A percentile compares a stretch with the other conserved stretches of the same genome.
These are phyloP conservation scores for Schizonepeta tenuifolia DNA, from an alignment of 257 asterid species.

Conservation along the genomic window DNA sequence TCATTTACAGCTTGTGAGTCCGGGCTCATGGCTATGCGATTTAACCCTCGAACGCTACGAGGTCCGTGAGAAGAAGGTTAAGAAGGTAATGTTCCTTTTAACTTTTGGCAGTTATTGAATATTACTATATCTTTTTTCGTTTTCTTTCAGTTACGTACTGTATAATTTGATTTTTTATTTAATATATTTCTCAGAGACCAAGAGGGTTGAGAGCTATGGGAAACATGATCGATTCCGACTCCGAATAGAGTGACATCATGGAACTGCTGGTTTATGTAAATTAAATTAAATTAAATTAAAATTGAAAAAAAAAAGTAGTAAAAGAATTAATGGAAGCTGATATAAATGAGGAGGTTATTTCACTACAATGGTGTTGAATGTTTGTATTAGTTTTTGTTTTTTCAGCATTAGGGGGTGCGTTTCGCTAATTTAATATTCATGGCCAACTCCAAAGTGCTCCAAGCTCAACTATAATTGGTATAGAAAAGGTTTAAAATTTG, in stretches of 20 bases:
- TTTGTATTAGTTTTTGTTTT: not conserved
- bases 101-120: not conserved
- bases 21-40: constrained; percentile 68
- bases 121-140: too few species aligned
- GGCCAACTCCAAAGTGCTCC: not conserved
- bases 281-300: constrained; percentile 11
- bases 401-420: not conserved
- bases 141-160: not conserved
- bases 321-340: not conserved
- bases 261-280: not conserved
- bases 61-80: constrained; percentile 66
- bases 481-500: too few species aligned
- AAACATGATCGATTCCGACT: constrained; percentile 59
- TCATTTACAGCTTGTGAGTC: constrained; percentile 55
- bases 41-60: constrained; percentile 71
- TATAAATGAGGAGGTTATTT: constrained; percentile 1
- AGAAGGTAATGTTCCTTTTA: constrained; percentile 41
- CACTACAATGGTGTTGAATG: not conserved
- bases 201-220: constrained; percentile 73
- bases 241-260: constrained; percentile 41
- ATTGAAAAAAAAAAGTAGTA: not conserved
- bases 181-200: constrained; percentile 49
- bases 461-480: not conserved
- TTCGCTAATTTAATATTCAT: too few species aligned
- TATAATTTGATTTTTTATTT: too few species aligned